phyloP scores from a whole-genome alignment of 306 rosid genomes.

The Bauhinia variegata region DNA sequence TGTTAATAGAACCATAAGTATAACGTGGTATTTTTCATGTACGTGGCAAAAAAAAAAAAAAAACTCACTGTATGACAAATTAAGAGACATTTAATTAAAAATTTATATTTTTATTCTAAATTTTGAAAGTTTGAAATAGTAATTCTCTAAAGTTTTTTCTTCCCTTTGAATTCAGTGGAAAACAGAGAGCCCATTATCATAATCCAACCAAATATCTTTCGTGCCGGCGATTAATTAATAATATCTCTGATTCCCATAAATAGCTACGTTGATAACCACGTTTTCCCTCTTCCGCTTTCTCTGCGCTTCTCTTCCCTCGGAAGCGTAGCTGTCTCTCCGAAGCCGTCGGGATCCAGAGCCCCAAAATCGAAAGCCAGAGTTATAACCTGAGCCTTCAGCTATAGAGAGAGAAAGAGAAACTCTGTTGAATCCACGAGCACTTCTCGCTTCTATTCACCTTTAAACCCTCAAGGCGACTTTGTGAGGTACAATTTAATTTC shows the following conservation, averaged over 20 bases:
- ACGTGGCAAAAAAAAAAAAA: too few relatives aligned
- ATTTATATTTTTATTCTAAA: too few relatives aligned
- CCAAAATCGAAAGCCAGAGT: not conserved
- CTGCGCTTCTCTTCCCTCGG: conserved; percentile 53
- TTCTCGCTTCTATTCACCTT: not conserved
- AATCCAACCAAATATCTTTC: not conserved
- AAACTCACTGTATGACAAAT: too few relatives aligned
- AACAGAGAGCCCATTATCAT: not conserved
- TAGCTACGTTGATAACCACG: too few relatives aligned
- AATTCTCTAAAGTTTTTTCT: too few relatives aligned
- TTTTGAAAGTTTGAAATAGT: too few relatives aligned
- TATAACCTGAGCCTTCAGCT: not conserved
- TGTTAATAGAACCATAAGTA: too few relatives aligned
- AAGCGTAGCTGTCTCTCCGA: conserved; percentile 46
- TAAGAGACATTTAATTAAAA: too few relatives aligned
- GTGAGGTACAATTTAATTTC: conserved; percentile 32
- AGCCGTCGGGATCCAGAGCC: not conserved
- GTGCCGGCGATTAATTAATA: not conserved
- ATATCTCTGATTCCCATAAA: conserved; percentile 41
- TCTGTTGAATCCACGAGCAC: not conserved
- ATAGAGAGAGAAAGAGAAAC: not conserved
- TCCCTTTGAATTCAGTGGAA: too few relatives aligned
- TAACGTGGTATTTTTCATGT: too few relatives aligned
- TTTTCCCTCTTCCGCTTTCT: not conserved
- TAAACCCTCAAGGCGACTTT: not conserved